Evolutionary conservation across 208 protist genomes (phyloP), one percentile per base, ranked within the genome.

Genomic region (Trypanosomatidae sp.): DNA sequence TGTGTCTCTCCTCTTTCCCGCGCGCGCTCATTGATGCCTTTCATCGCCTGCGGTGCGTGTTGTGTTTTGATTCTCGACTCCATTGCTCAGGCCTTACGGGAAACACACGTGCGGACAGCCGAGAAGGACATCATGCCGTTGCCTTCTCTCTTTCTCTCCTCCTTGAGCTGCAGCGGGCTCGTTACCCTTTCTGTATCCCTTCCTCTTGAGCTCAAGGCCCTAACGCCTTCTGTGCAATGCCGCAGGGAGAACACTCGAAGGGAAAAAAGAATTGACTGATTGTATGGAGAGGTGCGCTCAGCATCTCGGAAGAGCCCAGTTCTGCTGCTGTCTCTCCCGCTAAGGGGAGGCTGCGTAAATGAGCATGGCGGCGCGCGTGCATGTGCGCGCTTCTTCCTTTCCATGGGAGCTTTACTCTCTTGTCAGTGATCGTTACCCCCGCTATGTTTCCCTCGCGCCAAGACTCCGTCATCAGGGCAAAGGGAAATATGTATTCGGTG

Each of bases 131-230:
- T 0, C 33, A n/a, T 36, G 19, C 7, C 28, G 58, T 30, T 46
- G 22, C 53, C 39, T 66, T 76, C 22, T 76, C 28, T 75, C 47
- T 52, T 41, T 69, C 28, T 76, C 62, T 76, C 62, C 49, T 59
- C 60, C 46, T 59, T 69, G 33, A 62, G 15, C 15, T 8, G 58
- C 7, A n/a, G 33, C 33, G 7, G 58, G n/a, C 36, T 39, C 36
- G 36, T 62, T 19, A 22, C 17, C 19, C 58, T 41, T 8, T 17
- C 3, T 36, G 50, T 55, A 55, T 22, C 15, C 33, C 17, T 22
- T 41, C 30, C 17, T n/a, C 9, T 59, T 17, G 15, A 62, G 58
- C 60, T 25, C 22, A 46, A 19, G 17, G 12, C 39, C 22, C 39
- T 65, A 10, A 0, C 0, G 10, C 3, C 25, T 1, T 12, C 3